A percentile compares a stretch with the other conserved stretches of the same genome.
Conservation (phyloP, 192 early-diverging fungal species). For the Umbelopsis sp. region DNA sequence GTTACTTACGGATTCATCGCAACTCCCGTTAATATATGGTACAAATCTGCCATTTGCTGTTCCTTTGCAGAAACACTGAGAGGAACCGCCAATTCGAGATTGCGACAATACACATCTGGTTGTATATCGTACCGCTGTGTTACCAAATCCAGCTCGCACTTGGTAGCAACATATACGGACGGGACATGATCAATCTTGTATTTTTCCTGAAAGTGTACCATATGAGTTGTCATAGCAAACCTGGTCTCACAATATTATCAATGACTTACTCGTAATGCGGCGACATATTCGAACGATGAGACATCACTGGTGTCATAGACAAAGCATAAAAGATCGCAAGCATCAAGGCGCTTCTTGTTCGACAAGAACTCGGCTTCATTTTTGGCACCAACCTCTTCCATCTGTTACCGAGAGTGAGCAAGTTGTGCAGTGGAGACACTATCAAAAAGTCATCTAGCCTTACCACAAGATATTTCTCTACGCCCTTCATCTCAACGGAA, state of each 20-base stretch:
- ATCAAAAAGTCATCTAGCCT: slow-evolving; percentile 22
- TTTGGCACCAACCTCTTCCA: slow-evolving; percentile 91
- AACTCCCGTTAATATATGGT: slow-evolving; percentile 80
- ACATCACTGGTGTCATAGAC: slow-evolving; percentile 95
- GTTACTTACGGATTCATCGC: slow-evolving; percentile 76
- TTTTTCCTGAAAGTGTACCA: slow-evolving; percentile 59
- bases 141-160: slow-evolving; percentile 91
- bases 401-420: slow-evolving; percentile 41
- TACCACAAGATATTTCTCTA: slow-evolving; percentile 94
- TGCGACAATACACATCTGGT: slow-evolving; percentile 93
- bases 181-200: slow-evolving; percentile 86
- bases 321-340: slow-evolving; percentile 91
- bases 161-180: slow-evolving; percentile 92
- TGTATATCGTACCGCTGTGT: slow-evolving; percentile 74
- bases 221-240: not conserved
- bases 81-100: slow-evolving; percentile 84
- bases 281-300: slow-evolving; percentile 92
- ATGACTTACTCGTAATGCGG: slow-evolving; percentile 69
- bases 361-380: slow-evolving; percentile 88
- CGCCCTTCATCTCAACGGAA: slow-evolving; percentile 92
- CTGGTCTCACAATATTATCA: not conserved
- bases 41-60: slow-evolving; percentile 85
- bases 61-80: slow-evolving; percentile 89
- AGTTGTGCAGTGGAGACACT: not conserved
- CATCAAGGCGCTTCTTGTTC: slow-evolving; percentile 84